Evolutionary conservation across 768 basidiomycete species (phyloP), one percentile per base, ranked within the genome.

Genomic region (Lactarius sp.): DNA sequence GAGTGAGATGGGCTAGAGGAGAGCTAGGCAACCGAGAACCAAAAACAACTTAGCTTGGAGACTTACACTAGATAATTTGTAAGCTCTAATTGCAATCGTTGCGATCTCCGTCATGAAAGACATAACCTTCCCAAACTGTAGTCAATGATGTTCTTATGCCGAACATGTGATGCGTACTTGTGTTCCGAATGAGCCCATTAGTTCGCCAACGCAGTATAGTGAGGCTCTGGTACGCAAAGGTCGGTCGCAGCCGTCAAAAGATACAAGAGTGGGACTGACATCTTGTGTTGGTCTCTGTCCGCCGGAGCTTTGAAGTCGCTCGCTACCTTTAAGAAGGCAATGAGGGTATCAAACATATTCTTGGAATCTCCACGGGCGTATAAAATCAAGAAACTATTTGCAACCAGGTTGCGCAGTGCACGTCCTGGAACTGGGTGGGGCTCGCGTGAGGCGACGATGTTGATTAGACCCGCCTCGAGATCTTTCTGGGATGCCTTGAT

Each of bases 71-170:
- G 91, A 93, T 9, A 87, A 84, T 65, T 83, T 88, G 68, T 83
- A 80, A 0, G 87, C 83, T 72, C 86, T 92, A 49, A 91, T 73
- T 0, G 86, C 79, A 0, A 85, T 77, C 1, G 79, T 76, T 20
- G 84, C 77, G 39, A 95, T 89, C 71, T 98, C 96, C 34, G 87
- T 82, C 85, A 95, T 88, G 69, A 94, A 89, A 0, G 94, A 97
- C 94, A 98, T 96, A 72, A 94, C 86, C 92, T 98, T 56, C 14
- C 39, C 14, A 37, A n/a, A 31, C 14, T 2, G n/a, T 7, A 20
- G 49, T 56, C n/a, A 54, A 47, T 56, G 66, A 1, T 54, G 37
- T 34, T 18, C 42, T 54, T 42, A 46, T 10, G 16, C n/a, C 12
- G 47, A 16, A 64, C 47, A 27, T n/a, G 37, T 52, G 4, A 52